Base-by-base conservation (phyloP, 176 grass and related monocot species). In the Ananas comosus region DNA sequence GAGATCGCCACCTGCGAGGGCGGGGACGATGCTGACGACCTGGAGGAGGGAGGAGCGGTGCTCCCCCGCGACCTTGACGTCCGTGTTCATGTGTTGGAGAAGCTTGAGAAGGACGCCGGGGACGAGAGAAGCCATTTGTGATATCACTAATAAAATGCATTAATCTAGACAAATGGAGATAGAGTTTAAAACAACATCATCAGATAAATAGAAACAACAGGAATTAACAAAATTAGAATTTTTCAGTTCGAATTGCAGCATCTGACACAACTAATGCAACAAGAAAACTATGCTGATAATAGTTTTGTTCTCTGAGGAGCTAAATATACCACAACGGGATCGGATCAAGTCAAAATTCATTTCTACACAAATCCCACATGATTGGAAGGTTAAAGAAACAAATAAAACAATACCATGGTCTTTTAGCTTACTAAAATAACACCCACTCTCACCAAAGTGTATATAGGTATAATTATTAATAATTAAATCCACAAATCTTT, bases 21-120 rank as follows among this genome's bases (percentile, higher is more conserved):
- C 91, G 1, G 91, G 91, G 17, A 96, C 91, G 11, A 96, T 96
- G 80, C 88, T 87, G 78, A 96, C 80, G 11, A 96, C 85, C 78
- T 96, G 91, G 64, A 96, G 91, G 42, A 96, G 91, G 10, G 88
- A 88, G 0, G 88, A 88, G 4, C 88, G 88, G 29, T 96, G 85
- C 68, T 91, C 85, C 49, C 80, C 79, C 1, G 84, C 74, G 12
- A 83, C 85, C 76, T 86, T 88, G 47, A 82, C 85, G 70, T 88
- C 78, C 0, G 76, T 87, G 80, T 91, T 96, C 83, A 88, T 82
- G 66, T 91, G 85, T 78, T 91, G 91, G 9, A 96, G 85, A 63
- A 96, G 91, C 76, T 96, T 91, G 42, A 91, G 68, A 63, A 96
- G 91, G 77, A 88, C 74, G 66, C 91, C 91, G 8, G 85, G 88